Percentiles rank a stretch among this genome's conserved stretches.
Evolutionary conservation across 2,329 filamentous ascomycete genomes (phyloP).

Genomic region (Dothideomycetidae sp.): DNA sequence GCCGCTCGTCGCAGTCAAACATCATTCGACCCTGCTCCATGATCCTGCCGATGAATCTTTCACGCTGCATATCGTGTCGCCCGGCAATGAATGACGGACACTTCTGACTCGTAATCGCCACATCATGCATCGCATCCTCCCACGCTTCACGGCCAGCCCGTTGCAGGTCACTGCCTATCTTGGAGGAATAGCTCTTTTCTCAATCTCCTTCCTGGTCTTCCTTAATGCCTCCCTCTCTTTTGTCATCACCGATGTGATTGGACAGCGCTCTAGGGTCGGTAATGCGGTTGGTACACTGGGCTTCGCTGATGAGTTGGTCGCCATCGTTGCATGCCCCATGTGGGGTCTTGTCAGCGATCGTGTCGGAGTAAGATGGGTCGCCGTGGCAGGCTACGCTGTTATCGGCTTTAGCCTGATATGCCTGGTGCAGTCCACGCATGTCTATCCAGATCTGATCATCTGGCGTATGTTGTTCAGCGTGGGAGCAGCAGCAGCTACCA

Average conservation of each 20-base stretch:
- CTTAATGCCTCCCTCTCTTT: slow-evolving; percentile 75
- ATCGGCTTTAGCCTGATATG: slow-evolving; percentile 63
- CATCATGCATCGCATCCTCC: slow-evolving; percentile 20
- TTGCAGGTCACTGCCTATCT: slow-evolving; percentile 56
- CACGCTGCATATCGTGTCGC: no score
- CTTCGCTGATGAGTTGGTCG: slow-evolving; percentile 72
- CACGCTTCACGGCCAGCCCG: slow-evolving; percentile 39
- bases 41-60: no score
- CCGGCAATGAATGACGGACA: no score
- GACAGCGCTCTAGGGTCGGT: slow-evolving; percentile 57
- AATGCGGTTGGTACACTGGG: slow-evolving; percentile 73
- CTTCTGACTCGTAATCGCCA: no score
- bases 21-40: no score
- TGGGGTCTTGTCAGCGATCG: slow-evolving; percentile 71
- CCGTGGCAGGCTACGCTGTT: slow-evolving; percentile 64
- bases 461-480: slow-evolving; percentile 78
- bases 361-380: slow-evolving; percentile 51
- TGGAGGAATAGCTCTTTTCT: slow-evolving; percentile 69
- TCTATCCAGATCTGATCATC: slow-evolving; percentile 78
- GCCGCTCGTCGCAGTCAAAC: no score
- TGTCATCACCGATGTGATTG: slow-evolving; percentile 70
- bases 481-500: slow-evolving; percentile 72
- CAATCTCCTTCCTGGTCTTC: slow-evolving; percentile 80
- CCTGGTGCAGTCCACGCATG: slow-evolving; percentile 72
- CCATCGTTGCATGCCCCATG: slow-evolving; percentile 61